Evolutionary conservation across 2,329 filamentous ascomycete genomes (phyloP).

Genomic region (Hypoxylon sp.): DNA sequence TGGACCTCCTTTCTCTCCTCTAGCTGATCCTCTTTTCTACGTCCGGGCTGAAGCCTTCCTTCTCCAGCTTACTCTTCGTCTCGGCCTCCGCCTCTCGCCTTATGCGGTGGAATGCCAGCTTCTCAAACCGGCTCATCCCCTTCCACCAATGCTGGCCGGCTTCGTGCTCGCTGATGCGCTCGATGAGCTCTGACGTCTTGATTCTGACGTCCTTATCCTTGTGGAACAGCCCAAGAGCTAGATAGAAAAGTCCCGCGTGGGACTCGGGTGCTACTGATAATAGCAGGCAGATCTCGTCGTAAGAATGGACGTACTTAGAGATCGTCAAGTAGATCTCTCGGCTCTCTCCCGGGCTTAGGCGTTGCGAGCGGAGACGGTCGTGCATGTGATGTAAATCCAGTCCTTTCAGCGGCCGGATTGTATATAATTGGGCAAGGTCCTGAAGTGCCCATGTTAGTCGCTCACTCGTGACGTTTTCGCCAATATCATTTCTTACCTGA

Average conservation of each 20-base stretch:
- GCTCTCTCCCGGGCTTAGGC: conserved; percentile 79
- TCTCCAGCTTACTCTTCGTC: conserved; percentile 60
- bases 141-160: conserved; percentile 95
- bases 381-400: conserved; percentile 93
- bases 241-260: conserved; percentile 89
- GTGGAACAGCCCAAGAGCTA: conserved; percentile 92
- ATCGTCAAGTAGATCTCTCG: conserved; percentile 89
- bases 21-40: conserved; percentile 65
- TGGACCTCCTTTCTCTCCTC: conserved; percentile 22
- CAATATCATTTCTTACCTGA: conserved; percentile 67
- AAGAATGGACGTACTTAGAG: conserved; percentile 78
- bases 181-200: conserved; percentile 82
- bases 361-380: conserved; percentile 86
- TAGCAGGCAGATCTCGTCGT: conserved; percentile 87
- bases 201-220: conserved; percentile 83
- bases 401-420: conserved; percentile 76
- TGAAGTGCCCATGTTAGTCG: conserved; percentile 56
- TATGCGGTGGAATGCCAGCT: conserved; percentile 84
- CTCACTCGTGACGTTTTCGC: conserved; percentile 48
- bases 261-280: conserved; percentile 86
- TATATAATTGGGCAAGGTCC: conserved; percentile 75
- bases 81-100: conserved; percentile 73
- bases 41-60: conserved; percentile 57
- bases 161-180: conserved; percentile 85
- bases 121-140: conserved; percentile 86